Evolutionary conservation across 1,139 yeast genomes (phyloP).

Genomic region (Candida tropicalis): DNA sequence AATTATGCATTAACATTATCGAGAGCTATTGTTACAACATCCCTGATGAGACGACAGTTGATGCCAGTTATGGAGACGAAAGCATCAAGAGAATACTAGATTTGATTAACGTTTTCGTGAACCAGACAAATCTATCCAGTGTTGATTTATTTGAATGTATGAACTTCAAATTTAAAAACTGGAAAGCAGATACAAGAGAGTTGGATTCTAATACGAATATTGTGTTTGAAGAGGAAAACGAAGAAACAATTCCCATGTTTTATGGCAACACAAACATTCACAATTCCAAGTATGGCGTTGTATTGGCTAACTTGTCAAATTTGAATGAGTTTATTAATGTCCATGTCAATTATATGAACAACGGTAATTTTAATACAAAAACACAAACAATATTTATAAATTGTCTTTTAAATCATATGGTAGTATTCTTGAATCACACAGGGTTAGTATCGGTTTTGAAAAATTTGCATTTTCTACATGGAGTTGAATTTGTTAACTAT

Average conservation of each 20-base stretch:
- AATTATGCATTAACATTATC: constrained; percentile 35
- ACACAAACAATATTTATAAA: constrained; percentile 37
- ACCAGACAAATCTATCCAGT: constrained; percentile 21
- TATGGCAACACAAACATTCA: constrained; percentile 21
- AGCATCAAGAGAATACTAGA: constrained; percentile 28
- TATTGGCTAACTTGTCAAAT: constrained; percentile 32
- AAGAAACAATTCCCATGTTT: constrained; percentile 15
- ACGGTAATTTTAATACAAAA: constrained; percentile 18
- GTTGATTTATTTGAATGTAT: constrained; percentile 34
- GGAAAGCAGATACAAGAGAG: constrained; percentile 16
- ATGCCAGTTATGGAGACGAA: constrained; percentile 20
- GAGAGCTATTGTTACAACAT: constrained; percentile 39
- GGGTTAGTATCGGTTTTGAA: constrained; percentile 30
- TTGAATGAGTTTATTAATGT: constrained; percentile 26
- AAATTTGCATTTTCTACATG: constrained; percentile 20
- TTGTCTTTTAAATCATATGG: constrained; percentile 41
- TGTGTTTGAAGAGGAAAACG: constrained; percentile 15
- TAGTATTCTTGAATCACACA: constrained; percentile 38
- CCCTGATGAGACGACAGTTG: constrained; percentile 15
- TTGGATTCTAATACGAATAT: background rate
- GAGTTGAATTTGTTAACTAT: constrained; percentile 19
- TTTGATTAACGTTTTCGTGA: constrained; percentile 32
- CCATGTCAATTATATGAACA: constrained; percentile 29
- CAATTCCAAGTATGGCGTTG: constrained; percentile 31
- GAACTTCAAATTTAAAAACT: constrained; percentile 33